Base-by-base conservation (phyloP, 208 protist genomes). In the Blastocrithidia nonstop region DNA sequence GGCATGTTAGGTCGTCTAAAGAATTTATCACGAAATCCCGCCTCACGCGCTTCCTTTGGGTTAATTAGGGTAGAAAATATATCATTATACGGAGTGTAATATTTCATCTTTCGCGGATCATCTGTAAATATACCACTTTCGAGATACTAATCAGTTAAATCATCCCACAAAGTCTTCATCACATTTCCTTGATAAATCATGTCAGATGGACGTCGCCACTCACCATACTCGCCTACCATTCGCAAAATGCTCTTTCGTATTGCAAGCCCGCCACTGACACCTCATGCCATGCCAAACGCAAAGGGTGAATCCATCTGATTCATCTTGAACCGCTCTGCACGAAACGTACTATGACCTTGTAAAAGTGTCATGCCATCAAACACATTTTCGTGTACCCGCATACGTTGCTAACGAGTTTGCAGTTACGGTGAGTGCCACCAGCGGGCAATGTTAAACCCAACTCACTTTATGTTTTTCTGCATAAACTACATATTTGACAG, bases 401-500 rank as follows among this genome's bases (percentile, higher is more conserved):
- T 80, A 38, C 89, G 77, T 23, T 83, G 73, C 57, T 95, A 78
- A 35, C 71, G 69, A 29, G 77, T 82, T 54, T 95, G 73, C n/a
- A n/a, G n/a, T n/a, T n/a, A n/a, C n/a, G n/a, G n/a, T 15, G 61
- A 60, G 44, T 63, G 55, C 27, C 74, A 79, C 91, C 91, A 97
- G 45, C 60, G 47, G 3, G 78, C 79, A 41, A 98, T 71, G 62
- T 85, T 96, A 63, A 97, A 98, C 27, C 95, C 95, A 19, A 66
- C 71, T 21, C 88, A 61, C 41, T 84, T 54, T 39, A 97, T 82
- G 37, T 95, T 77, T 32, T 81, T 65, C 11, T 89, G 88, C 39
- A 98, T 96, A 2, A 86, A 71, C 46, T 87, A 76, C 53, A 77
- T 73, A 36, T 95, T 97, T 8, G 95, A 66, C 11, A 98, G 57